Evolutionary conservation across 108 stramenopile species (phyloP).

Genomic region (Hondaea fermentalgiana): DNA sequence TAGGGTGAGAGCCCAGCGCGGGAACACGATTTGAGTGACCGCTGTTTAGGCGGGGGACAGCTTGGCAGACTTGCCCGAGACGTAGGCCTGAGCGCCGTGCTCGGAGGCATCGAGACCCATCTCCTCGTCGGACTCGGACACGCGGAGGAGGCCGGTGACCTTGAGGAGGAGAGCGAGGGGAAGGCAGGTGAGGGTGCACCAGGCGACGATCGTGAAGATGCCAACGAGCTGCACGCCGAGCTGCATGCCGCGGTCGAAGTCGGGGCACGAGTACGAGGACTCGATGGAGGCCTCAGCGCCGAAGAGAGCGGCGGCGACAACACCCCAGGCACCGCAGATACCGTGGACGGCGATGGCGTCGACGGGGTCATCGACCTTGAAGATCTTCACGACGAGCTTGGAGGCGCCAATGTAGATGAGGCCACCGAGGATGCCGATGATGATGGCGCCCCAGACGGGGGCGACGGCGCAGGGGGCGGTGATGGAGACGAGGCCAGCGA

Average conservation of each 20-base stretch:
- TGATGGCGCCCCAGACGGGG: slow-evolving; percentile 68
- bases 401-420: slow-evolving; percentile 59
- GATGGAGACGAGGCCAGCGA: slow-evolving; percentile 79
- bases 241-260: slow-evolving; percentile 48
- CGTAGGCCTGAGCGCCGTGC: slow-evolving; percentile 35
- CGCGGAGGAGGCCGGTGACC: slow-evolving; percentile 62
- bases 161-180: slow-evolving; percentile 65
- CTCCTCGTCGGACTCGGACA: slow-evolving; percentile 63
- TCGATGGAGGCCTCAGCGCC: slow-evolving; percentile 41
- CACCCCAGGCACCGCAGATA: slow-evolving; percentile 67
- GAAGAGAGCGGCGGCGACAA: slow-evolving; percentile 67
- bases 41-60: not conserved
- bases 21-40: not conserved
- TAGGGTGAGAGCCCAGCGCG: not conserved
- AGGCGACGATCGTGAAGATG: slow-evolving; percentile 63
- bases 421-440: slow-evolving; percentile 67
- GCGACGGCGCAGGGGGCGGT: slow-evolving; percentile 71
- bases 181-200: slow-evolving; percentile 62
- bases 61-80: not conserved
- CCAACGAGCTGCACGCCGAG: slow-evolving; percentile 61
- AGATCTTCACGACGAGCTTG: slow-evolving; percentile 46
- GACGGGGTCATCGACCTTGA: slow-evolving; percentile 78
- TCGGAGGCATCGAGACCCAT: slow-evolving; percentile 39
- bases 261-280: slow-evolving; percentile 40
- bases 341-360: slow-evolving; percentile 86